Base-by-base conservation (phyloP, 139 green algal species). In the Chlamydomonas sp. region DNA sequence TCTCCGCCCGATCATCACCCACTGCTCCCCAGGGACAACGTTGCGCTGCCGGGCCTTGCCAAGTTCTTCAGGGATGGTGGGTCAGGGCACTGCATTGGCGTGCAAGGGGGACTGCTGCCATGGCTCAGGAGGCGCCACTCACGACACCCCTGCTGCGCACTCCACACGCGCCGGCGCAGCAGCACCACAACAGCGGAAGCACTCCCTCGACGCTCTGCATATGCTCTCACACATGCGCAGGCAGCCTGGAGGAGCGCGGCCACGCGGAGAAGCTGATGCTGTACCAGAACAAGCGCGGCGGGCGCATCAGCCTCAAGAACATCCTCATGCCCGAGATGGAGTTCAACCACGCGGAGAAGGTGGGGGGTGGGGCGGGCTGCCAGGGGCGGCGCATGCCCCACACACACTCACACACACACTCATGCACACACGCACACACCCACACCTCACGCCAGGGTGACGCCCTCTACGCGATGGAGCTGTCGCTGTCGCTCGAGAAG, bases 401-500 rank as follows among this genome's bases (percentile, higher is more conserved):
- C n/a, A n/a, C n/a, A n/a, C n/a, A n/a, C n/a, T n/a, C n/a, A n/a
- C n/a, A n/a, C n/a, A n/a, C n/a, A n/a, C n/a, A n/a, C n/a, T n/a
- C n/a, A n/a, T n/a, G n/a, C n/a, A n/a, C n/a, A n/a, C n/a, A n/a
- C n/a, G n/a, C n/a, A n/a, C n/a, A n/a, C n/a, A n/a, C n/a, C n/a
- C n/a, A n/a, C n/a, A n/a, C n/a, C n/a, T n/a, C n/a, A n/a, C n/a
- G n/a, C n/a, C n/a, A 96, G 84, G 91, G 92, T 34, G 93, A 98
- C 48, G 93, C 93, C 13, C 84, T 98, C 47, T 97, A 96, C 62
- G 91, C 88, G 13, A 93, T 97, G 87, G 92, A 98, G 85, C 83
- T 98, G 58, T 81, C 90, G 0, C 82, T 98, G 49, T 85, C 75
- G 3, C 81, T 98, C 66, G 93, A 98, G 83, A 98, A 98, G 87